Percentiles rank a stretch among this genome's conserved stretches.
Evolutionary conservation across 148 eudicot species (phyloP).

Genomic region (Arctostaphylos glauca): DNA sequence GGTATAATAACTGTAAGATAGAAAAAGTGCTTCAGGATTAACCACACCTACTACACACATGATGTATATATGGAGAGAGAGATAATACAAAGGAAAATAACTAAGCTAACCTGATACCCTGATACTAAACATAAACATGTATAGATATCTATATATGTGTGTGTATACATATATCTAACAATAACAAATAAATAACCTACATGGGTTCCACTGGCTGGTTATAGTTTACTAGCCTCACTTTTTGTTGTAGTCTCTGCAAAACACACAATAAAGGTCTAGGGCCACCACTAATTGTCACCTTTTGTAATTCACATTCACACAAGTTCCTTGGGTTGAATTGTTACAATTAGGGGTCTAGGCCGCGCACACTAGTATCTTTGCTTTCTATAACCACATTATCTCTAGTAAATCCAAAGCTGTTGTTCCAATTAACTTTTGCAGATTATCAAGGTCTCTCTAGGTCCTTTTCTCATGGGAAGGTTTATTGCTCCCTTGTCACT

Average conservation of each 20-base stretch:
- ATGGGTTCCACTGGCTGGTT: neutral
- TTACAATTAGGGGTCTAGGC: neutral
- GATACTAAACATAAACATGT: too few species aligned
- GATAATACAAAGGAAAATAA: too few species aligned
- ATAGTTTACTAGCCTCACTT: neutral
- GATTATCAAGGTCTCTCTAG: conserved; percentile 90
- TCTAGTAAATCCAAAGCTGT: neutral
- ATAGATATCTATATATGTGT: too few species aligned
- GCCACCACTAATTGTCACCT: neutral
- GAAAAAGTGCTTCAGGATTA: too few species aligned
- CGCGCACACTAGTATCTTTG: neutral
- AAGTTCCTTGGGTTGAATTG: neutral
- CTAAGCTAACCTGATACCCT: too few species aligned
- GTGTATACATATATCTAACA: too few species aligned
- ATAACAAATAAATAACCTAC: neutral
- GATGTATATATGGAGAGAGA: too few species aligned
- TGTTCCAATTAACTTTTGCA: conserved; percentile 29
- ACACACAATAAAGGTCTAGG: neutral
- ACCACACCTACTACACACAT: too few species aligned
- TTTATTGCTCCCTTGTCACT: conserved; percentile 81
- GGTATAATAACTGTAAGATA: neutral
- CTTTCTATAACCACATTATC: neutral
- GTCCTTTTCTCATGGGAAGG: conserved; percentile 83
- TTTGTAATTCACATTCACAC: neutral
- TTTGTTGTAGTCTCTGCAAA: neutral